These are phyloP conservation scores for Fusarium sp. DNA, from an alignment of 2,329 filamentous ascomycete genomes.

Conservation along the genomic window DNA sequence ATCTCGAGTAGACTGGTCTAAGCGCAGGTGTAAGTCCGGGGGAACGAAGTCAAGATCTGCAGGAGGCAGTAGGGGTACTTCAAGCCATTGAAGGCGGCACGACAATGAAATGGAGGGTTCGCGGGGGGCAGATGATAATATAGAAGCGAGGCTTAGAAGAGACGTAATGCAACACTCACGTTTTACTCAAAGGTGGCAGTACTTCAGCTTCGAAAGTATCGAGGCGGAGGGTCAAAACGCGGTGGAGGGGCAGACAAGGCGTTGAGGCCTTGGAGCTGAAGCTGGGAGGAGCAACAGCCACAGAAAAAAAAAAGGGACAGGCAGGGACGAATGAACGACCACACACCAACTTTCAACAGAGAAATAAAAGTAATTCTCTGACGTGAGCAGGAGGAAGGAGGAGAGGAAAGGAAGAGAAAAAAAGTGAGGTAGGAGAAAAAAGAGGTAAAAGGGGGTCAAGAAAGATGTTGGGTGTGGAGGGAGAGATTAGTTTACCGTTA, in stretches of 20 bases:
- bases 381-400: slow-evolving; percentile 8
- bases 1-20: slow-evolving; percentile 39
- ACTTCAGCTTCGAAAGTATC: slow-evolving; percentile 25
- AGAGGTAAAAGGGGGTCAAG: slow-evolving; percentile 33
- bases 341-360: slow-evolving; percentile 37
- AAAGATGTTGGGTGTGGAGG: slow-evolving; percentile 31
- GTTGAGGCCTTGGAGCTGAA: slow-evolving; percentile 20
- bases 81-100: slow-evolving; percentile 35
- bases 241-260: slow-evolving; percentile 37
- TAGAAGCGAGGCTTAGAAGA: slow-evolving; percentile 26
- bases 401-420: slow-evolving; percentile 18
- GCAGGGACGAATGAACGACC: slow-evolving; percentile 13
- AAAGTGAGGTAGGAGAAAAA: slow-evolving; percentile 14
- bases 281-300: slow-evolving; percentile 19
- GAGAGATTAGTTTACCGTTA: slow-evolving; percentile 14
- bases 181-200: slow-evolving; percentile 9
- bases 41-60: slow-evolving; percentile 17
- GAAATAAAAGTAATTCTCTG: slow-evolving; percentile 12
- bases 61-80: slow-evolving; percentile 29
- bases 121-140: slow-evolving; percentile 6
- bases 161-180: slow-evolving; percentile 35
- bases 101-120: slow-evolving; percentile 5
- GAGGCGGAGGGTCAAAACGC: slow-evolving; percentile 34
- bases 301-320: slow-evolving; percentile 17
- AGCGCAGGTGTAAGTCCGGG: slow-evolving; percentile 45